phyloP scores from a whole-genome alignment of 371 early-diverging fungal genomes.

The Rhizopus sp. region DNA sequence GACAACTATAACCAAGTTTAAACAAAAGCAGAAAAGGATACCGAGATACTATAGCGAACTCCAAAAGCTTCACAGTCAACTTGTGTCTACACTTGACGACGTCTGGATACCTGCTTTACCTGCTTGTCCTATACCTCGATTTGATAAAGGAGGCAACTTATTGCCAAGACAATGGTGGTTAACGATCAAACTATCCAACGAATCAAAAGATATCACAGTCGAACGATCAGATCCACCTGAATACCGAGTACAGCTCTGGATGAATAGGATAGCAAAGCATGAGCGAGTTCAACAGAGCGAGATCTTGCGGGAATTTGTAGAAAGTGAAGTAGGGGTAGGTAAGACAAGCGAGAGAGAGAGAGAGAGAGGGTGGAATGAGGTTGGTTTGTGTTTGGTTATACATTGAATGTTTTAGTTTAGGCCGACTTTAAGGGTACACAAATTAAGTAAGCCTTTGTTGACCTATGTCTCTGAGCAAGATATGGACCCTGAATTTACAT shows the following conservation, averaged over 20 bases:
- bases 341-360: constrained; percentile 34
- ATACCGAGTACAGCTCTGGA: constrained; percentile 39
- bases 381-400: neutral
- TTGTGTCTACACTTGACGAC: constrained; percentile 38
- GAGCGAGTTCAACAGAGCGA: constrained; percentile 33
- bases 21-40: constrained; percentile 42
- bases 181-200: constrained; percentile 15
- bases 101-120: constrained; percentile 42
- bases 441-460: constrained; percentile 13
- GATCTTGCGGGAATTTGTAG: constrained; percentile 48
- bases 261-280: constrained; percentile 40
- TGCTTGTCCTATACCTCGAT: constrained; percentile 34
- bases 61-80: constrained; percentile 31
- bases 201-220: constrained; percentile 8
- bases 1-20: constrained; percentile 43
- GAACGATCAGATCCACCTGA: constrained; percentile 11
- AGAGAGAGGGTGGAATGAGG: constrained; percentile 14
- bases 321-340: constrained; percentile 51
- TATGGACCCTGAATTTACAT: constrained; percentile 37
- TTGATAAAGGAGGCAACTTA: constrained; percentile 32
- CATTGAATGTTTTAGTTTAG: constrained; percentile 18
- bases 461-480: constrained; percentile 26
- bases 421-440: constrained; percentile 10
- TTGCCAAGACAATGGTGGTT: constrained; percentile 44
- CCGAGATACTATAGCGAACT: constrained; percentile 50